Base-by-base conservation (phyloP, 2,329 filamentous ascomycete genomes). In the Cryphonectria nitschkei region DNA sequence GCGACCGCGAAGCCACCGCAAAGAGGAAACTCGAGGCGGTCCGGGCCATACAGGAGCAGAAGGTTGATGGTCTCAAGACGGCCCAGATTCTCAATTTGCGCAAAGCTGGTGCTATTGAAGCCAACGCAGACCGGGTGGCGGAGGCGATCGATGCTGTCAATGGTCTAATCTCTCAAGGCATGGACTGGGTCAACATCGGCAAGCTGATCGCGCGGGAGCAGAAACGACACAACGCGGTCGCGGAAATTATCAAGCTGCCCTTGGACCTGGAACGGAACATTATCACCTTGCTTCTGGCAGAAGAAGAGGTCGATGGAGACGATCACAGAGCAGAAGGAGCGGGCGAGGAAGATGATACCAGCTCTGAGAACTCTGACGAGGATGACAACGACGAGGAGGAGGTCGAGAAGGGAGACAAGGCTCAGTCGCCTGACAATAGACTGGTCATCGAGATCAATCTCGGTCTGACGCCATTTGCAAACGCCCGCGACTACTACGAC, bases 141-240 rank as follows among this genome's bases (percentile, higher is more conserved):
- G 96, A 98, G 81, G 94, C 94, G 5, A 94, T 94, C 79, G 93
- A 94, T 78, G 94, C 96, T 3, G 91, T 99, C 68, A 98, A 97
- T 79, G 93, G 93, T 0, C 84, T 98, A n/a, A 89, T 99, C 72
- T 89, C 89, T 6, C 94, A 97, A 77, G 95, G 95, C 14, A 98
- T 98, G 94, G 96, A 99, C 76, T 99, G 96, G 96, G 90, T 94
- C 14, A 93, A 98, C 74, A 95, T 98, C 76, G 93, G 89, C 13
- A 92, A 92, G 71, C 83, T 99, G 73, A 93, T 99, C 67, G 94
- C 97, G 78, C 88, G 94, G 74, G 95, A 98, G 79, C 93, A 97
- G 79, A 89, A 85, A 72, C 86, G 90, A 65, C 86, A 89, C 39
- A 99, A 99, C 74, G 89, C 93, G 0, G 94, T 99, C 9, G 96